Base-by-base conservation (phyloP, 2,329 filamentous ascomycete species). In the Paraphaeosphaeria sporulosa region DNA sequence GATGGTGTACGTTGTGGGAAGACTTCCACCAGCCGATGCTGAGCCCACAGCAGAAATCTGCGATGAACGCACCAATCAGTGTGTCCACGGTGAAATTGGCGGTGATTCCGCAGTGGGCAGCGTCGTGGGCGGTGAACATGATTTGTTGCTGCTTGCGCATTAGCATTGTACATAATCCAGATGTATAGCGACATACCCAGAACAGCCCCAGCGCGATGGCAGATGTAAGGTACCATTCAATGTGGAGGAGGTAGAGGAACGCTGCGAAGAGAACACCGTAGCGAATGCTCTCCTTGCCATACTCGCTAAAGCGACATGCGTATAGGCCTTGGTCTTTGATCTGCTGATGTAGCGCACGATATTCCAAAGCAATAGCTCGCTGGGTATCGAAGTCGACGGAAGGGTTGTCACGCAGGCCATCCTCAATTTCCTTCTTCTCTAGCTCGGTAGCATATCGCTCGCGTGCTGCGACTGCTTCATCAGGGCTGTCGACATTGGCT, bases 21-120 rank as follows among this genome's bases (percentile, higher is more conserved):
- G 85, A 85, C 79, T 90, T 90, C 87, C 87, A 90, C 87, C 87
- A 90, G 19, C 87, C 87, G 56, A 90, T 86, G 3, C 86, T 88
- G 19, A 90, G 79, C 38, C 87, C 87, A 63, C 87, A 88, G 78
- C 86, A 86, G 67, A 89, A 88, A 69, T 89, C 86, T 48, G 85
- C 87, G 38, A 90, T 81, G 66, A 89, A 87, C 60, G 88, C 83
- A 50, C 83, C 87, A 57, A 90, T 86, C 4, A 88, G 69, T 0
- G 85, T 87, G 70, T 90, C 87, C 19, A 79, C 65, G 2, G 82
- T 76, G 64, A 88, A 89, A 70, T 84, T 84, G 61, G 84, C 80
- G 0, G 87, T 88, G 61, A 90, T 89, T 61, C 85, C 87, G 30
- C 83, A 80, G 68, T 89, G 88, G 2, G 86, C 87, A 10, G 87